These are phyloP conservation scores for Gigaspora rosea DNA, from an alignment of 192 early-diverging fungal genomes.

Conservation along the genomic window DNA sequence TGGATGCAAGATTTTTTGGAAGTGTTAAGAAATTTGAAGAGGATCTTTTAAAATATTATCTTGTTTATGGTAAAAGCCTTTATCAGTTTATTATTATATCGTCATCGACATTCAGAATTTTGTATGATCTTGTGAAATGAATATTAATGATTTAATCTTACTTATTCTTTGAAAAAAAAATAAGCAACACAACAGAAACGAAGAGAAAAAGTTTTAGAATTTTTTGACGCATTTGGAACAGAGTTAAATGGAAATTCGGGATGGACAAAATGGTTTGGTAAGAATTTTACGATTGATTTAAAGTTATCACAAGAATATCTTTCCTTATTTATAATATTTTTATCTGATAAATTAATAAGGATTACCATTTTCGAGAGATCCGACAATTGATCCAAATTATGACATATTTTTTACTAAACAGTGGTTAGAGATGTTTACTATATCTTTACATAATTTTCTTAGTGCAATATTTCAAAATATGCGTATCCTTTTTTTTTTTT, in stretches of 20 bases:
- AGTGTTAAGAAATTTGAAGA: slow-evolving; percentile 64
- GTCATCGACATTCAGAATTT: too few relatives aligned
- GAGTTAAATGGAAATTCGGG: slow-evolving; percentile 58
- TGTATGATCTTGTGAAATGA: too few relatives aligned
- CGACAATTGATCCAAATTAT: slow-evolving; percentile 57
- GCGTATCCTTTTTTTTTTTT: slow-evolving; percentile 49
- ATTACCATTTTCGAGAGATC: slow-evolving; percentile 60
- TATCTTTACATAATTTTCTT: slow-evolving; percentile 63
- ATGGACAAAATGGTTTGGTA: slow-evolving; percentile 70
- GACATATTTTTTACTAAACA: slow-evolving; percentile 62
- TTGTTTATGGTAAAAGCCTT: slow-evolving; percentile 55
- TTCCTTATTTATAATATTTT: background rate
- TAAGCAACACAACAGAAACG: slow-evolving; percentile 60
- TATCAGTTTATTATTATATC: background rate
- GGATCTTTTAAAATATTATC: slow-evolving; percentile 59
- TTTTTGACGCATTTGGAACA: slow-evolving; percentile 59
- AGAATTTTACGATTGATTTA: background rate
- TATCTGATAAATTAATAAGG: slow-evolving; percentile 36
- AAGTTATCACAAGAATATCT: background rate
- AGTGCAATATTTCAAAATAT: slow-evolving; percentile 65
- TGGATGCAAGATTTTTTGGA: slow-evolving; percentile 57
- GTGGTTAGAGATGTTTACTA: slow-evolving; percentile 63
- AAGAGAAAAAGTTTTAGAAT: slow-evolving; percentile 58
- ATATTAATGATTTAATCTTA: background rate
- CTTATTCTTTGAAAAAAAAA: slow-evolving; percentile 10